These are phyloP conservation scores for Scedosporium apiospermum DNA, from an alignment of 2,329 filamentous ascomycete species.

Conservation along the genomic window DNA sequence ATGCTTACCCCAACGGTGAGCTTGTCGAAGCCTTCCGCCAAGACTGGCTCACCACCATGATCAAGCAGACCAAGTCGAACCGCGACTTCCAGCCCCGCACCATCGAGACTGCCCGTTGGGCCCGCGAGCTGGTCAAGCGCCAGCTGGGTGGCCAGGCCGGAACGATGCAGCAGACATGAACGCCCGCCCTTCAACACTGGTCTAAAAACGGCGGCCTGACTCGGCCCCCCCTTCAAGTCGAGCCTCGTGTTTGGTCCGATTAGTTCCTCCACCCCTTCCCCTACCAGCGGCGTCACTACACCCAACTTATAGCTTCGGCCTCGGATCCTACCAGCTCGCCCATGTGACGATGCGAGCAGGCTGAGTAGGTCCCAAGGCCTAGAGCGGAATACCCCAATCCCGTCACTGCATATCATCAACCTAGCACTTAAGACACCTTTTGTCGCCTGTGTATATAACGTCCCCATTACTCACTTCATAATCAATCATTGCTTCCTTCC, in stretches of 20 bases:
- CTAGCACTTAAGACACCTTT: background rate
- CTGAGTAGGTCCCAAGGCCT: background rate
- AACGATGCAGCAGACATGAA: slow-evolving; percentile 39
- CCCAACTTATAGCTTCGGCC: background rate
- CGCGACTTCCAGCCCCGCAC: slow-evolving; percentile 79
- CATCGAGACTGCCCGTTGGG: slow-evolving; percentile 92
- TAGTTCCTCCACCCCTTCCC: background rate
- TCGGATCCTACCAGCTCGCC: background rate
- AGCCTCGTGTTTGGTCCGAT: too few relatives aligned
- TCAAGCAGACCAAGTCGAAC: slow-evolving; percentile 85
- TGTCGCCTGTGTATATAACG: background rate
- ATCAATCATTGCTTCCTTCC: background rate
- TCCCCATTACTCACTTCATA: background rate
- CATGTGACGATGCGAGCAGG: background rate
- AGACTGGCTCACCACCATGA: slow-evolving; percentile 82
- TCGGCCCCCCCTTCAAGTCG: too few relatives aligned
- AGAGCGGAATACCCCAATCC: background rate
- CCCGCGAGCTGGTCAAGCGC: slow-evolving; percentile 92
- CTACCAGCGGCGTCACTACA: background rate
- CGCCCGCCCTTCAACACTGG: background rate
- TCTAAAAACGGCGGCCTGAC: background rate
- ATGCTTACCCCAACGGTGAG: slow-evolving; percentile 86
- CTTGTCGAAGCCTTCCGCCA: slow-evolving; percentile 76
- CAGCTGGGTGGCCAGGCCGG: slow-evolving; percentile 51
- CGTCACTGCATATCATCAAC: background rate